phyloP scores from a whole-genome alignment of 1,284 basidiomycete species.

The Microbotryomycetes sp. region DNA sequence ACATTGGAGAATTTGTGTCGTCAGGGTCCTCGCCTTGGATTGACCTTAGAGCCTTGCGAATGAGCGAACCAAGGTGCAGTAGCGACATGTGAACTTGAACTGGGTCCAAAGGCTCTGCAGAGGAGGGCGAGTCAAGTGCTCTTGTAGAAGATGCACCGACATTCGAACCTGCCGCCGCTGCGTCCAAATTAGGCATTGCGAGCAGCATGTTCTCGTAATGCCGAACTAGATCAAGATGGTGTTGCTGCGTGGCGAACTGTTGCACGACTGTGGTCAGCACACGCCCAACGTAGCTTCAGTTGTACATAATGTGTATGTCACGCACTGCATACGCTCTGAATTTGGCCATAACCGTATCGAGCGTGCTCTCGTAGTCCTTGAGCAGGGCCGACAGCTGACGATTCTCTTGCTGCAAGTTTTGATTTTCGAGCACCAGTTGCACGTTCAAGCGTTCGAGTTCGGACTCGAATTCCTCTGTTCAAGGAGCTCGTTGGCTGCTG shows the following conservation, averaged over 20 bases:
- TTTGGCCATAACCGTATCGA: conserved; percentile 95
- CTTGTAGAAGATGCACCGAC: neutral
- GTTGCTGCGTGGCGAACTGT: conserved; percentile 82
- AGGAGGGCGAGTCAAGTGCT: conserved; percentile 10
- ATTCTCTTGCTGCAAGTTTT: conserved; percentile 84
- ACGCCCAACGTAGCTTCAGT: neutral
- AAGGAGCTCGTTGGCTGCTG: neutral
- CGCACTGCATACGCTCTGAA: conserved; percentile 86
- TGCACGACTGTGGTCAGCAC: neutral
- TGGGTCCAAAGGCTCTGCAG: conserved; percentile 41
- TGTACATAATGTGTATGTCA: conserved; percentile 26
- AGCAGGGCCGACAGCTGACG: conserved; percentile 79
- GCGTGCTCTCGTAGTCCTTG: conserved; percentile 88
- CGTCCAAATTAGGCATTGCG: conserved; percentile 60
- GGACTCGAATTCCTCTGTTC: conserved; percentile 78
- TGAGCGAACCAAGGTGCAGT: conserved; percentile 59
- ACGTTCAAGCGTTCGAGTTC: conserved; percentile 86
- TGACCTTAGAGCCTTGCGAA: conserved; percentile 64
- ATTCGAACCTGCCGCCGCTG: conserved; percentile 49
- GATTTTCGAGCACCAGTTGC: conserved; percentile 87
- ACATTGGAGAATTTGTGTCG: conserved; percentile 19
- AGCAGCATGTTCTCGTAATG: conserved; percentile 87
- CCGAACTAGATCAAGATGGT: conserved; percentile 76
- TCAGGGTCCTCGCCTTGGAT: conserved; percentile 58
- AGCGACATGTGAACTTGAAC: conserved; percentile 53